phyloP scores from a whole-genome alignment of 2,329 filamentous ascomycete genomes.

The Sporothrix inflata region DNA sequence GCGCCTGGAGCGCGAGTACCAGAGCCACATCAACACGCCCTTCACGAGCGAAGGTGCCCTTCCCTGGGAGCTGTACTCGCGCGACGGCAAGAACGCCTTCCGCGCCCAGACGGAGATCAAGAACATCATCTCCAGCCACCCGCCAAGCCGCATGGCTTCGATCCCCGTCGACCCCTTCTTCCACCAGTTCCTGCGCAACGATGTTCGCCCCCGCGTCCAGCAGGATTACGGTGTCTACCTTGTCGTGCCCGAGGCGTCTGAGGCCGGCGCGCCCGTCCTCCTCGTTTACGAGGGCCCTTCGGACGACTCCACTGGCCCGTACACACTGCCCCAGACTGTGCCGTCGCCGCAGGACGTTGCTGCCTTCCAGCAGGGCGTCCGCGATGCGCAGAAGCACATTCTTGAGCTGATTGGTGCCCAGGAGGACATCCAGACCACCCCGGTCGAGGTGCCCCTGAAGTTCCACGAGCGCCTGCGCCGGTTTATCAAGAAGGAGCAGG shows the following conservation, averaged over 20 bases:
- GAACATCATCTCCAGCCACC: constrained; percentile 72
- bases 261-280: constrained; percentile 65
- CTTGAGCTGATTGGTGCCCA: constrained; percentile 62
- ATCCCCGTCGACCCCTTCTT: constrained; percentile 77
- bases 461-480: constrained; percentile 65
- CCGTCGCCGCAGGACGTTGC: constrained; percentile 55
- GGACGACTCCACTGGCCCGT: constrained; percentile 48
- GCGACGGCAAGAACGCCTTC: constrained; percentile 80
- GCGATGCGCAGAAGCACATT: constrained; percentile 61
- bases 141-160: constrained; percentile 70
- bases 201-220: constrained; percentile 66
- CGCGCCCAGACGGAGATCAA: constrained; percentile 76
- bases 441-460: constrained; percentile 63
- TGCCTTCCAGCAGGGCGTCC: constrained; percentile 59
- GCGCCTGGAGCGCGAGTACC: constrained; percentile 77
- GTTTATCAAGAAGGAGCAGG: constrained; percentile 68
- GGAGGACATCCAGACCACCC: constrained; percentile 54
- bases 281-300: constrained; percentile 72
- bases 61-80: constrained; percentile 86
- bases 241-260: constrained; percentile 67
- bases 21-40: constrained; percentile 85
- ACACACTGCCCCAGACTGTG: constrained; percentile 55
- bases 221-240: constrained; percentile 73
- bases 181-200: constrained; percentile 70
- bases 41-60: constrained; percentile 68